These are phyloP conservation scores for Candida orba DNA, from an alignment of 805 yeast species.

Conservation along the genomic window DNA sequence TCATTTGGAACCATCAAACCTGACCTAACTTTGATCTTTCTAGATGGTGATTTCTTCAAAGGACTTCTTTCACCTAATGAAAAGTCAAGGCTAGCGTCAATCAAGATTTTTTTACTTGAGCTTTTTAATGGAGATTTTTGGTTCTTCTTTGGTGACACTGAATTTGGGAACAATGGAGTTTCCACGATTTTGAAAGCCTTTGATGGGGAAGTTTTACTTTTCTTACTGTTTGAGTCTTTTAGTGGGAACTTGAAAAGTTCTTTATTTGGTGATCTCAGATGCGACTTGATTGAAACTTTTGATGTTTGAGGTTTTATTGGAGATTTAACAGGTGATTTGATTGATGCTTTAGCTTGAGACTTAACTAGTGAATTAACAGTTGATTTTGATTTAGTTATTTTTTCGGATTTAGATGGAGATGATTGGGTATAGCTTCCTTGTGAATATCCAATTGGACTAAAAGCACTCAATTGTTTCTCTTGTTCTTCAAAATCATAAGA, in stretches of 20 bases:
- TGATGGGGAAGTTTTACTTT: too few species aligned
- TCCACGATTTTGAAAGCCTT: slow-evolving; percentile 12
- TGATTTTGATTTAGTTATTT: neutral
- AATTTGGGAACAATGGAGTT: slow-evolving; percentile 5
- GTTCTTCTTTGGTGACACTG: slow-evolving; percentile 8
- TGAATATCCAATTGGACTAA: slow-evolving; percentile 15
- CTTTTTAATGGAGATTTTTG: slow-evolving; percentile 1
- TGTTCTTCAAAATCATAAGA: slow-evolving; percentile 9
- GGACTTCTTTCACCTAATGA: slow-evolving; percentile 1
- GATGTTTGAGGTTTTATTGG: neutral
- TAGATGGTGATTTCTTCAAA: slow-evolving; percentile 4
- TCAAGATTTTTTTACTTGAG: slow-evolving; percentile 12
- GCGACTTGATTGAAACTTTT: slow-evolving; percentile 4
- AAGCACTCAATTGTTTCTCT: slow-evolving; percentile 8
- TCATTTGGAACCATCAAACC: neutral
- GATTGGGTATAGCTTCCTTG: neutral
- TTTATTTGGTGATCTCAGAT: slow-evolving; percentile 10
- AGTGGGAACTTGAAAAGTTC: too few species aligned
- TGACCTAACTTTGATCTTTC: slow-evolving; percentile 4
- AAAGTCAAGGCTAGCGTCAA: slow-evolving; percentile 13
- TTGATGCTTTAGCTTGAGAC: neutral
- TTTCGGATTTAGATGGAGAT: slow-evolving; percentile 1
- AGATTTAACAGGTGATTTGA: neutral
- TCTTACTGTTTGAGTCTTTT: too few species aligned
- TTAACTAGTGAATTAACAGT: neutral